These are phyloP conservation scores for Hordeum pubiflorum DNA, from an alignment of 202 grass and related monocot species.

Conservation along the genomic window DNA sequence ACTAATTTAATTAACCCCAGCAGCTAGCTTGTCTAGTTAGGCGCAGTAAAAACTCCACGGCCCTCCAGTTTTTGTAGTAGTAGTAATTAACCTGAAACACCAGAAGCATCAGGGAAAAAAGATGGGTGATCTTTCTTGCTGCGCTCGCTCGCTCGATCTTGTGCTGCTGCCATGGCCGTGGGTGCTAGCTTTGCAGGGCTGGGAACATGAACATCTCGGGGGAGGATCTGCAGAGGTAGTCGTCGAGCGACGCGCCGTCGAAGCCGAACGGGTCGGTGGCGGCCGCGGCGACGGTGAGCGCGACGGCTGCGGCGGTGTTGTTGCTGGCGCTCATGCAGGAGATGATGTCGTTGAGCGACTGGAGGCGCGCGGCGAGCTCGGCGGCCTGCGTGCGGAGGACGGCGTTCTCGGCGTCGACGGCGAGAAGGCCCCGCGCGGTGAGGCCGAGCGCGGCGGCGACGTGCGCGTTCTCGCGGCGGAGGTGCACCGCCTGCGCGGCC, in stretches of 20 bases:
- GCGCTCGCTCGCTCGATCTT: neutral
- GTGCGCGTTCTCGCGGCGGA: constrained; percentile 71
- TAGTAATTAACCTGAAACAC: constrained; percentile 32
- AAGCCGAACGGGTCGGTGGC: constrained; percentile 15
- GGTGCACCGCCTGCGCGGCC: constrained; percentile 45
- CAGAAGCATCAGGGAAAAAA: constrained; percentile 17
- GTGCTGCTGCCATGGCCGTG: neutral
- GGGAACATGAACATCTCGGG: constrained; percentile 48
- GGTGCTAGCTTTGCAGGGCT: constrained; percentile 28
- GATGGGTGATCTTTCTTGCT: neutral
- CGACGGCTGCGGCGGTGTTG: neutral
- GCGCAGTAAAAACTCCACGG: constrained; percentile 23
- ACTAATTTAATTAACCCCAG: constrained; percentile 19
- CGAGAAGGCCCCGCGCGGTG: constrained; percentile 52
- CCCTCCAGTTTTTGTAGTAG: neutral
- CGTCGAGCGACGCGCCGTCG: constrained; percentile 30
- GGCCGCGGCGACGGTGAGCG: neutral
- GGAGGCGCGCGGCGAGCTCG: constrained; percentile 55
- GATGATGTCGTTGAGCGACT: constrained; percentile 59
- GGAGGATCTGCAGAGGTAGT: constrained; percentile 35
- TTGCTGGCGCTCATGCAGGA: constrained; percentile 38
- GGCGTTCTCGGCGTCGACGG: constrained; percentile 68
- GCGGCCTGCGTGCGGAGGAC: constrained; percentile 66
- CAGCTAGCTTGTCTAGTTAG: constrained; percentile 27
- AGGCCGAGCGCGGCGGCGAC: constrained; percentile 57